A percentile compares a stretch with the other conserved stretches of the same genome.
Conservation (phyloP, 1,284 basidiomycete species). For the Cryptococcus hybrid region DNA sequence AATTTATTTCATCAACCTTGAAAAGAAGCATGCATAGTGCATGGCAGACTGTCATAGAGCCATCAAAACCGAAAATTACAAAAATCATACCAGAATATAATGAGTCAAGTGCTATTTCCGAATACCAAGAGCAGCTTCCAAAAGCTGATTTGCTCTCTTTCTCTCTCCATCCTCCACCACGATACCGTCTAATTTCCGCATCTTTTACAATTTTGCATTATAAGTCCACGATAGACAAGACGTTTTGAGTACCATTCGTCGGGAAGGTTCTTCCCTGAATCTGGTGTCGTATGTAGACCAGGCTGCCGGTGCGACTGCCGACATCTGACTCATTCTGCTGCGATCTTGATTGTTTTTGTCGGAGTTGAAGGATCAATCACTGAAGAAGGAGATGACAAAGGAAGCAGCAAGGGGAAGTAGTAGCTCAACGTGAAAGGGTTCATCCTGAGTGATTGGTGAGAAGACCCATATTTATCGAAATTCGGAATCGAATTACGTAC, state of each 20-base stretch:
- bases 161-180: constrained; percentile 74
- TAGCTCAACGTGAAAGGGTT: constrained; percentile 92
- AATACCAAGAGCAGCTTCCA: constrained; percentile 39
- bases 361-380: constrained; percentile 8
- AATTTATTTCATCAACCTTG: too few relatives aligned
- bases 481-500: background rate
- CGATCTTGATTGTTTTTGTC: constrained; percentile 52
- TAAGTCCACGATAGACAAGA: constrained; percentile 78
- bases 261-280: constrained; percentile 82
- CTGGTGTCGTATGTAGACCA: constrained; percentile 73
- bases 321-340: background rate
- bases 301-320: constrained; percentile 10
- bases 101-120: too few relatives aligned
- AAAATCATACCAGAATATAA: too few relatives aligned
- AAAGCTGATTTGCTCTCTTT: constrained; percentile 68
- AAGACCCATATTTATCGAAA: background rate
- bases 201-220: constrained; percentile 67
- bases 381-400: constrained; percentile 9
- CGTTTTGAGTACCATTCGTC: constrained; percentile 81
- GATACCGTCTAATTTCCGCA: constrained; percentile 71
- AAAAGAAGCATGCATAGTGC: too few relatives aligned
- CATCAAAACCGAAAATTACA: too few relatives aligned
- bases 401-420: constrained; percentile 80
- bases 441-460: constrained; percentile 59
- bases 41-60: too few relatives aligned